A percentile compares a stretch with the other conserved stretches of the same genome.
Conservation (phyloP, 805 yeast genomes). For the Clavispora santaluciae region DNA sequence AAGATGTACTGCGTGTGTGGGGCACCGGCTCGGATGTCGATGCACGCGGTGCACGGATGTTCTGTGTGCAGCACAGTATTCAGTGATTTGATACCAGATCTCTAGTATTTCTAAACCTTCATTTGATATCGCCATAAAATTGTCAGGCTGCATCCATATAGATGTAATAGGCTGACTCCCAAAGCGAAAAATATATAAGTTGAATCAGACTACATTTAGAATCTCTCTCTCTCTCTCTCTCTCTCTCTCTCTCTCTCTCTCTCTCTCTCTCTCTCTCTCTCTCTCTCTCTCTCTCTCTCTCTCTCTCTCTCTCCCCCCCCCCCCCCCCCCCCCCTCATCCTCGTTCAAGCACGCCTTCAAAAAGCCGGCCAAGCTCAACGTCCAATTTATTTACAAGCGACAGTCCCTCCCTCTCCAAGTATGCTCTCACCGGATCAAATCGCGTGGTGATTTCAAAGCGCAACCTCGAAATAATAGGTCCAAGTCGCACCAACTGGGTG, state of each 20-base stretch:
- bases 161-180: no score
- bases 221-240: no score
- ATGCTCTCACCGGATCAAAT: slow-evolving; percentile 16
- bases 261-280: no score
- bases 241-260: no score
- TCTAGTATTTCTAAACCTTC: no score
- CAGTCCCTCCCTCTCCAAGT: slow-evolving; percentile 1
- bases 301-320: no score
- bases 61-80: background rate
- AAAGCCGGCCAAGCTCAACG: slow-evolving; percentile 32
- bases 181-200: no score
- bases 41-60: background rate
- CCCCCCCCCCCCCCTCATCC: slow-evolving; percentile 5
- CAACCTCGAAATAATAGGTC: slow-evolving; percentile 50
- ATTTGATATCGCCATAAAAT: no score
- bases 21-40: background rate
- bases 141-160: no score
- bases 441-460: slow-evolving; percentile 36
- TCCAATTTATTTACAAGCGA: slow-evolving; percentile 22
- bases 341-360: slow-evolving; percentile 37
- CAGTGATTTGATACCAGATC: no score
- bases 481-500: slow-evolving; percentile 50
- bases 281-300: no score
- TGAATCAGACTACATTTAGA: no score
- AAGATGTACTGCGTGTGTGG: background rate